Percentiles rank a stretch among this genome's conserved stretches.
Evolutionary conservation across 805 yeast genomes (phyloP).

Genomic region (Candida tibetensis): DNA sequence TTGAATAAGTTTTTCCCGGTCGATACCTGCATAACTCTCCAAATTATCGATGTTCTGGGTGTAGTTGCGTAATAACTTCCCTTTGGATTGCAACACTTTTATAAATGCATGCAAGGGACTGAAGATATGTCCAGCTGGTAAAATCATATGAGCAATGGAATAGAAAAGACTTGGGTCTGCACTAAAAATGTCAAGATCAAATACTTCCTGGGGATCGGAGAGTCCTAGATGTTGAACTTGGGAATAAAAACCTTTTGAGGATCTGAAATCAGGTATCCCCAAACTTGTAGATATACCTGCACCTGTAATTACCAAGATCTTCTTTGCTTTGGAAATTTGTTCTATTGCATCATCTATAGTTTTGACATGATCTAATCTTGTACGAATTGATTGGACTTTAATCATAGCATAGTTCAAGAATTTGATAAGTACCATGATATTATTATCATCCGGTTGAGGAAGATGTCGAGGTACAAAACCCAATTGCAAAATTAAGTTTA

Average conservation of each 20-base stretch:
- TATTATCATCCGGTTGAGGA: constrained; percentile 38
- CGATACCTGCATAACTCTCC: constrained; percentile 48
- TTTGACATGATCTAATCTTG: constrained; percentile 50
- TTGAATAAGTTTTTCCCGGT: constrained; percentile 62
- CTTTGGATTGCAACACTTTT: constrained; percentile 41
- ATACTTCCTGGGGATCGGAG: constrained; percentile 45
- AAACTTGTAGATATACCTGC: constrained; percentile 46
- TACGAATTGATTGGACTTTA: constrained; percentile 55
- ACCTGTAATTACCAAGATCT: constrained; percentile 41
- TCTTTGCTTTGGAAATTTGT: constrained; percentile 50
- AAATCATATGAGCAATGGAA: constrained; percentile 42
- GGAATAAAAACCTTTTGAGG: constrained; percentile 64
- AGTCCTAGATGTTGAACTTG: constrained; percentile 44
- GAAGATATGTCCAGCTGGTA: constrained; percentile 37
- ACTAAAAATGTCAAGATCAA: constrained; percentile 36
- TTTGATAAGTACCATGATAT: constrained; percentile 46
- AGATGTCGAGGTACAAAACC: constrained; percentile 52
- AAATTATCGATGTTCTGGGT: constrained; percentile 46
- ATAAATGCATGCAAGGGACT: constrained; percentile 73
- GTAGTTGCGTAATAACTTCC: constrained; percentile 39
- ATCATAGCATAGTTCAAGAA: constrained; percentile 63
- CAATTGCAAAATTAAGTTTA: constrained; percentile 54
- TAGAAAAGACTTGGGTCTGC: constrained; percentile 40
- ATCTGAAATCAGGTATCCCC: constrained; percentile 45
- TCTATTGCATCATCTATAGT: constrained; percentile 58